Evolutionary conservation across 495 filamentous ascomycete species (phyloP), one percentile per base, ranked within the genome.

Genomic region (Penicillium manginii): DNA sequence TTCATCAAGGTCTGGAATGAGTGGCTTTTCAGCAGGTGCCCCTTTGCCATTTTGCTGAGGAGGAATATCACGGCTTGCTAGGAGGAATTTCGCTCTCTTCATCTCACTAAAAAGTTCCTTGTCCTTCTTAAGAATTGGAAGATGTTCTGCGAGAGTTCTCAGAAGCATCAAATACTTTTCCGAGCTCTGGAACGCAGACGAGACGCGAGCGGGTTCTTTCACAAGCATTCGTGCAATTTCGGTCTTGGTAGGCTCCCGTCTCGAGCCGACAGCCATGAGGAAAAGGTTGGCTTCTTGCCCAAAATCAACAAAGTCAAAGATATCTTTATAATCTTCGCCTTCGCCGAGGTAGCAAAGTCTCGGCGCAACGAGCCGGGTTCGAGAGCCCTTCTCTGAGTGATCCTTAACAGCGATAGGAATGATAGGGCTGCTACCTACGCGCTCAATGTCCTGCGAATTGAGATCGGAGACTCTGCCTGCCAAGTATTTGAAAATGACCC

Each of bases 301-400:
- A 73, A 97, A 97, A 69, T 97, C 89, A 4, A 98, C 91, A 73
- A 96, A 99, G 69, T 97, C 92, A 61, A 98, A 96, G 17, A 99
- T 92, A 26, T 94, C 91, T 37, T 83, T 87, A 63, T 93, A 98
- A 19, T 86, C 77, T 55, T 87, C 87, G 22, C 81, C 83, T 21
- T 90, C 88, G 21, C 88, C 87, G 7, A 98, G 80, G 72, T 94
- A 97, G 65, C 88, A 92, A 32, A 83, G 73, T 23, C 74, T 80
- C 2, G 93, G 93, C 26, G 82, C 78, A 33, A 91, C 70, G 55
- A 80, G 74, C 35, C 77, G 80, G 23, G 78, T 55, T 21, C 39
- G 60, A 50, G 68, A 50, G 0, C 61, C 64, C 29, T 78, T 79
- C 52, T 75, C 72, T 15, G 58, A 59, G 14, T 59, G 68, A 46